Evolutionary conservation across 345 rosid genomes (phyloP), one percentile per base, ranked within the genome.

Genomic region (Mallotus nudiflorus): DNA sequence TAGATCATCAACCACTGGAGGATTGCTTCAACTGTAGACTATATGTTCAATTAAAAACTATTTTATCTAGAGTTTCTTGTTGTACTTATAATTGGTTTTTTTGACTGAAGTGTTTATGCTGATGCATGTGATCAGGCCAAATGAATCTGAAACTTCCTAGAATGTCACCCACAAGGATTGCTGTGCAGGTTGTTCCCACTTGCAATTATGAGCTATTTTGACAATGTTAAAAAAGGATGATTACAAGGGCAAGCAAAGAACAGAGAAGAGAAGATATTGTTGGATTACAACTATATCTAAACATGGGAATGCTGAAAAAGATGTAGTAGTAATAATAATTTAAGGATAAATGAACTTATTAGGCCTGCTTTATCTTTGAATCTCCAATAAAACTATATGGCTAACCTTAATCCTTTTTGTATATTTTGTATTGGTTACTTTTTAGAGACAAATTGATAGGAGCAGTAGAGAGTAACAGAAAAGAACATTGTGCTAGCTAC

Each of bases 101-200:
- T 69, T 65, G 78, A 74, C 59, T 54, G 29, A 60, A 22, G 25
- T 61, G 75, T 59, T n/a, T n/a, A n/a, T 62, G 53, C 53, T 22
- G 37, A 57, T 54, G 42, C 68, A 55, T 40, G 25, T 33, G 5
- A 57, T 58, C 14, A 20, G 48, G 14, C 31, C 66, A 31, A 24
- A 24, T 5, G 46, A 33, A 40, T 42, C 22, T 35, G 66, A 49
- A 60, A 60, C 48, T 33, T 50, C 48, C 57, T 15, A n/a, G 29
- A 59, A 58, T 7, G 6, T 24, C 22, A 4, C 27, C 60, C 48
- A 37, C 15, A 42, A 42, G 58, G 18, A 20, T 20, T 14, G 53
- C 65, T 60, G 14, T 44, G 54, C 13, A 5, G 56, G 16, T 50
- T 54, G 20, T 63, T 72, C 60, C 65, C 49, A 49, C 45, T 45